A percentile compares a stretch with the other conserved stretches of the same genome.
Evolutionary conservation across 345 rosid species (phyloP).

Genomic region (Geranium rotundifolium): DNA sequence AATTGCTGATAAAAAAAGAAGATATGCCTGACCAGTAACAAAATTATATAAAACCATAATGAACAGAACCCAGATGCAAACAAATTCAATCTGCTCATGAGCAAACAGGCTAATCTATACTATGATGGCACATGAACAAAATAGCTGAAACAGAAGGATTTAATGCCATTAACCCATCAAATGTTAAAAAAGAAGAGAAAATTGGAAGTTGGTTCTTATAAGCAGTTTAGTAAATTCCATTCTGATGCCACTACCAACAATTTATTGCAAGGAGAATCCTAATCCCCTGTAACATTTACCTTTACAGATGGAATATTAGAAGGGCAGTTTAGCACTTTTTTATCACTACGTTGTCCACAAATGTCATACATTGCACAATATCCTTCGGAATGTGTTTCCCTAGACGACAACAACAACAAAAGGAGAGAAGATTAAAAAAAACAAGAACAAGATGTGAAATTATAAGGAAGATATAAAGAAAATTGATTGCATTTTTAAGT

Average conservation of each 20-base stretch:
- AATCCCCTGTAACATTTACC: constrained; percentile 25
- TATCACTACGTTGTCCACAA: constrained; percentile 70
- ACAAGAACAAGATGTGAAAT: not conserved
- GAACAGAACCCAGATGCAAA: not conserved
- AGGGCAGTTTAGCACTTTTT: constrained; percentile 78
- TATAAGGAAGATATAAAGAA: not conserved
- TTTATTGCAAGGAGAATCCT: not conserved
- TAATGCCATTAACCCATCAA: not conserved
- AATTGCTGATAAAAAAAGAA: no score
- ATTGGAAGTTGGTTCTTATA: not conserved
- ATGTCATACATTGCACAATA: constrained; percentile 91
- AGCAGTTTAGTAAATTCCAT: not conserved
- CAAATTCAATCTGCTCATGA: not conserved
- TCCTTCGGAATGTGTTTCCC: constrained; percentile 47
- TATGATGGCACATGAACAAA: not conserved
- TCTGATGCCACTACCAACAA: not conserved
- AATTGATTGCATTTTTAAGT: not conserved
- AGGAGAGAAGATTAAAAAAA: not conserved
- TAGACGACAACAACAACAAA: constrained; percentile 4
- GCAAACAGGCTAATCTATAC: constrained; percentile 1
- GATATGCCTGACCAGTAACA: not conserved
- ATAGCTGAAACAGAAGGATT: not conserved
- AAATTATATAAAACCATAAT: not conserved
- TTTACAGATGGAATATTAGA: constrained; percentile 56
- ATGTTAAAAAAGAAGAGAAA: not conserved